phyloP scores from a whole-genome alignment of 1,139 yeast species.

The Yamadazyma diospyri region DNA sequence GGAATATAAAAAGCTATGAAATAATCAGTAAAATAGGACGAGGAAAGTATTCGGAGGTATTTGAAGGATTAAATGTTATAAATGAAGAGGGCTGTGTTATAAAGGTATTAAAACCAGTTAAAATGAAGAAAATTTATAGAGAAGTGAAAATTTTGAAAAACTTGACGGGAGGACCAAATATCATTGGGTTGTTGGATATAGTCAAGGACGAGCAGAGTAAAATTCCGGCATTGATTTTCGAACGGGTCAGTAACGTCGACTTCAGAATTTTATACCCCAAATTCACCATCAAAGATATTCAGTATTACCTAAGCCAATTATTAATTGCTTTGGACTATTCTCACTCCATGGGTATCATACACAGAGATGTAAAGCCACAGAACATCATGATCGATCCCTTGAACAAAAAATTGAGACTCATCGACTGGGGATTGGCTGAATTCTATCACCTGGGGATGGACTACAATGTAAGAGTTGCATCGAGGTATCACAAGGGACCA shows the following conservation, averaged over 20 bases:
- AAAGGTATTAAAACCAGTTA: conserved; percentile 76
- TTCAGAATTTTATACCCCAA: conserved; percentile 70
- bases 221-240: conserved; percentile 74
- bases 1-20: conserved; percentile 76
- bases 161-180: conserved; percentile 71
- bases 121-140: conserved; percentile 72
- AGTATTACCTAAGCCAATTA: conserved; percentile 66
- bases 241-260: conserved; percentile 67
- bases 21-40: conserved; percentile 90
- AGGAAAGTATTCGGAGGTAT: conserved; percentile 97
- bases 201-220: conserved; percentile 73
- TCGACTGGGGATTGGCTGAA: conserved; percentile 86
- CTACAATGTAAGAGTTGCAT: conserved; percentile 77
- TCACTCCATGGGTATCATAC: conserved; percentile 83
- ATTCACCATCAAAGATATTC: conserved; percentile 59
- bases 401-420: conserved; percentile 58
- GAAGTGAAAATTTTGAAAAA: conserved; percentile 75
- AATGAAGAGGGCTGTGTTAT: conserved; percentile 58
- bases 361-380: conserved; percentile 82
- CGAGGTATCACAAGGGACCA: conserved; percentile 79
- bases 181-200: conserved; percentile 64
- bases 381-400: conserved; percentile 79
- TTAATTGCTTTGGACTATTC: conserved; percentile 70
- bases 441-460: conserved; percentile 77
- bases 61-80: conserved; percentile 57